These are phyloP conservation scores for Singerocomus rubriflavus DNA, from an alignment of 1,284 basidiomycete genomes.

Conservation along the genomic window DNA sequence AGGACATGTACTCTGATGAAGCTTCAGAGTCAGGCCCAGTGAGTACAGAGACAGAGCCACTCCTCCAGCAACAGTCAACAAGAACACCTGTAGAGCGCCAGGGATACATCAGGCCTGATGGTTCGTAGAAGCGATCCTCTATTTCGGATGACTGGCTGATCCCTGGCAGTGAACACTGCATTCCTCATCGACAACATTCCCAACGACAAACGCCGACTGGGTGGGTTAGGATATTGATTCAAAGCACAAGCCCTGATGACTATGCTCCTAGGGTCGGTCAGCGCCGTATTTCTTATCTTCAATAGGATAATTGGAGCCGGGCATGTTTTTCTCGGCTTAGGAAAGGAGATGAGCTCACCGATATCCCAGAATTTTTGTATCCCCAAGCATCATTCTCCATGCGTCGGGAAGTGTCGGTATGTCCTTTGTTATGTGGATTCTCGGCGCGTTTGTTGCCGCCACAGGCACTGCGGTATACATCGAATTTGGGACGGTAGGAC, in stretches of 20 bases:
- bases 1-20: slow-evolving; percentile 3
- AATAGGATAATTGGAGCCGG: slow-evolving; percentile 79
- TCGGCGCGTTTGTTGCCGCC: slow-evolving; percentile 61
- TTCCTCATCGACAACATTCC: slow-evolving; percentile 40
- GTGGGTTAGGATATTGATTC: slow-evolving; percentile 25
- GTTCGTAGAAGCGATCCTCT: slow-evolving; percentile 8
- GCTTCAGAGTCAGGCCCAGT: neutral
- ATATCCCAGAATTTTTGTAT: slow-evolving; percentile 63
- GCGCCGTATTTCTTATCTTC: slow-evolving; percentile 68
- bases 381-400: slow-evolving; percentile 64
- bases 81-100: neutral
- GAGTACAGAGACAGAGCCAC: slow-evolving; percentile 24
- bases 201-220: slow-evolving; percentile 41
- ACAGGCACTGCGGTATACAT: slow-evolving; percentile 71
- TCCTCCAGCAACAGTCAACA: slow-evolving; percentile 9
- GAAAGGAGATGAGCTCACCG: neutral
- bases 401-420: slow-evolving; percentile 65
- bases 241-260: neutral
- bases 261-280: slow-evolving; percentile 44
- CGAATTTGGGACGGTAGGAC: slow-evolving; percentile 65
- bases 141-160: neutral
- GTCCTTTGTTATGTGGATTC: slow-evolving; percentile 65
- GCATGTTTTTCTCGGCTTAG: slow-evolving; percentile 34
- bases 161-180: slow-evolving; percentile 4
- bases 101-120: slow-evolving; percentile 4